Percentiles rank a stretch among this genome's conserved stretches.
These are phyloP conservation scores for Fusarium anguioides DNA, from an alignment of 2,329 filamentous ascomycete species.

Conservation along the genomic window DNA sequence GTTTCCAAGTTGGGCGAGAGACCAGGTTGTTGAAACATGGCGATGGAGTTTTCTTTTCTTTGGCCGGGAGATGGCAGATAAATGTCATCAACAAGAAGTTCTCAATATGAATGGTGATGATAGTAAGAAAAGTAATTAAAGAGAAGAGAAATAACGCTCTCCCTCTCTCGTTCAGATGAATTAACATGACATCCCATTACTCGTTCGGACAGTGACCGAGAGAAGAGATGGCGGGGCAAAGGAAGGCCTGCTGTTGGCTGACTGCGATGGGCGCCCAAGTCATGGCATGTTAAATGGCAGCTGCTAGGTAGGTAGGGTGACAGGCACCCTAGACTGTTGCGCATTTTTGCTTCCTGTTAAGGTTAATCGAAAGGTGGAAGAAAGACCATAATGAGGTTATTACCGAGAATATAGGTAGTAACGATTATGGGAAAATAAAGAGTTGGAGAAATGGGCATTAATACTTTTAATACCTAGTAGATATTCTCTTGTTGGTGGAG, in stretches of 20 bases:
- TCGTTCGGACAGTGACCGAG: constrained; percentile 46
- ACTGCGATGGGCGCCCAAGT: constrained; percentile 19
- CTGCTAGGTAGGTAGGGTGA: constrained; percentile 32
- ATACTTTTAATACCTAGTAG: not conserved
- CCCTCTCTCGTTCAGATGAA: constrained; percentile 29
- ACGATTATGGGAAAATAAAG: not conserved
- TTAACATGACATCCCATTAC: constrained; percentile 36
- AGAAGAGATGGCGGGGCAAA: constrained; percentile 35
- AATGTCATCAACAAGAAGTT: not conserved
- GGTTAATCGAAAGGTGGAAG: constrained; percentile 19
- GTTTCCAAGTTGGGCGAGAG: constrained; percentile 16
- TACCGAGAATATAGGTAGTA: constrained; percentile 17
- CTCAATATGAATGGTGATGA: not conserved
- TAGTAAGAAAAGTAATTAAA: constrained; percentile 28
- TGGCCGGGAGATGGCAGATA: not conserved
- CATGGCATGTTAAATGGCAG: constrained; percentile 19
- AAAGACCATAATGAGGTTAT: constrained; percentile 3
- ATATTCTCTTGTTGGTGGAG: constrained; percentile 17
- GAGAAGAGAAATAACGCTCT: constrained; percentile 25
- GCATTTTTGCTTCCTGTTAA: constrained; percentile 28
- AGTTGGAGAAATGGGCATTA: constrained; percentile 10
- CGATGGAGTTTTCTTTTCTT: not conserved
- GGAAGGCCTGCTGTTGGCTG: constrained; percentile 36
- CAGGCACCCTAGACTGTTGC: constrained; percentile 23
- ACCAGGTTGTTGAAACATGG: constrained; percentile 30